A percentile compares a stretch with the other conserved stretches of the same genome.
Evolutionary conservation across 805 yeast genomes (phyloP).

Genomic region (Kazachstania martiniae): DNA sequence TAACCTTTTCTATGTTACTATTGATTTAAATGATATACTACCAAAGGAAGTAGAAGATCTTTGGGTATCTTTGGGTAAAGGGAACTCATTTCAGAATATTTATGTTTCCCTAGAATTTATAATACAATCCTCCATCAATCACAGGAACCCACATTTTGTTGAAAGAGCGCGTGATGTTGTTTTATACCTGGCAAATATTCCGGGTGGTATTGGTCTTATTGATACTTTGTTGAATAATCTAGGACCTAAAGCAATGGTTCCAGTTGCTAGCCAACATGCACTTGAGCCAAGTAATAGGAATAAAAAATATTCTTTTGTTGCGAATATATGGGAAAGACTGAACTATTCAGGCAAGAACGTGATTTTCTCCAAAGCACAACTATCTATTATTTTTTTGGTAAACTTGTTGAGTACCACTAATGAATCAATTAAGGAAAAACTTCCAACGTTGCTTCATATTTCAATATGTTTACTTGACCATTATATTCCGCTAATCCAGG

Average conservation of each 20-base stretch:
- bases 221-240: conserved; percentile 59
- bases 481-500: conserved; percentile 71
- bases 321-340: conserved; percentile 51
- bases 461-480: conserved; percentile 79
- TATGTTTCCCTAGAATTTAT: conserved; percentile 63
- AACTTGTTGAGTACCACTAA: conserved; percentile 63
- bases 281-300: conserved; percentile 26
- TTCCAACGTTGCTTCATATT: conserved; percentile 70
- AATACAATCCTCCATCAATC: conserved; percentile 52
- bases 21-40: conserved; percentile 59
- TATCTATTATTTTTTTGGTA: conserved; percentile 75
- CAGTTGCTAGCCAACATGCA: conserved; percentile 37
- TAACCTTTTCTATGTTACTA: conserved; percentile 76
- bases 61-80: conserved; percentile 89
- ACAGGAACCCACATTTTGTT: conserved; percentile 64
- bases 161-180: conserved; percentile 73
- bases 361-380: conserved; percentile 76
- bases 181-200: conserved; percentile 47
- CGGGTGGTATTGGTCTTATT: conserved; percentile 44
- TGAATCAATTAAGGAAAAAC: conserved; percentile 45
- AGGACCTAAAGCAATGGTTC: conserved; percentile 85
- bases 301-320: conserved; percentile 58
- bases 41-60: conserved; percentile 86
- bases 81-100: conserved; percentile 56
- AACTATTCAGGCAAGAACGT: conserved; percentile 53